Conservation (phyloP, 352 stramenopile genomes). For the Phytophthora litchii region DNA sequence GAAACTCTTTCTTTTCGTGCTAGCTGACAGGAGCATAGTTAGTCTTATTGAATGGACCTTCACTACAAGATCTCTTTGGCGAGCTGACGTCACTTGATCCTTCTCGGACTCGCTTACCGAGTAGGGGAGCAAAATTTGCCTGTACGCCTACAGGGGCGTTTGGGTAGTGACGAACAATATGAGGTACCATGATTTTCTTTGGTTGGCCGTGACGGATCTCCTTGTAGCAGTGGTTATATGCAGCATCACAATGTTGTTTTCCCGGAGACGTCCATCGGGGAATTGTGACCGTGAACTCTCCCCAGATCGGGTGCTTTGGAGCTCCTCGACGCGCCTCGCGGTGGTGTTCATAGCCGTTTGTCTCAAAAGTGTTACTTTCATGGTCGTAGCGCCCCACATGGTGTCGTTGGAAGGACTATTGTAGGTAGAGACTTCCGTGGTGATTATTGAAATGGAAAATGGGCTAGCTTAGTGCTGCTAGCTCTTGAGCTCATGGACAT, state of each 20-base stretch:
- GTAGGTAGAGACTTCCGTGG: not conserved
- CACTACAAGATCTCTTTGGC: not conserved
- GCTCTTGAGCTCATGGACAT: too few relatives aligned
- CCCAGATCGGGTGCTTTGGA: not conserved
- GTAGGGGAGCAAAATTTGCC: not conserved
- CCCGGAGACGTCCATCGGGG: not conserved
- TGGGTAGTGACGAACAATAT: slow-evolving; percentile 1
- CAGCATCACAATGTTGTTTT: slow-evolving; percentile 1
- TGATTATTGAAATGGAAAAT: not conserved
- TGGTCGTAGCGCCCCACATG: too few relatives aligned
- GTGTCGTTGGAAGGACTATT: not conserved
- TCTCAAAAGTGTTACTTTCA: not conserved
- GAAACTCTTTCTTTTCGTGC: not conserved
- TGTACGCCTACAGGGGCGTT: not conserved
- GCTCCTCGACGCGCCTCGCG: not conserved
- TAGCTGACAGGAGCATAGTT: not conserved
- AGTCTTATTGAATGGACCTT: not conserved
- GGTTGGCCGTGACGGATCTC: not conserved
- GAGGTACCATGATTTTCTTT: slow-evolving; percentile 1
- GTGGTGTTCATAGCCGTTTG: not conserved
- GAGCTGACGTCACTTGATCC: not conserved
- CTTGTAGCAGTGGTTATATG: not conserved
- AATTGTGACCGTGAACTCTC: not conserved
- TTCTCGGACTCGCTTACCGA: slow-evolving; percentile 1
- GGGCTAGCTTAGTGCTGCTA: not conserved